These are phyloP conservation scores for Cenchrus americanus DNA, from an alignment of 176 grass and related monocot species.

Conservation along the genomic window DNA sequence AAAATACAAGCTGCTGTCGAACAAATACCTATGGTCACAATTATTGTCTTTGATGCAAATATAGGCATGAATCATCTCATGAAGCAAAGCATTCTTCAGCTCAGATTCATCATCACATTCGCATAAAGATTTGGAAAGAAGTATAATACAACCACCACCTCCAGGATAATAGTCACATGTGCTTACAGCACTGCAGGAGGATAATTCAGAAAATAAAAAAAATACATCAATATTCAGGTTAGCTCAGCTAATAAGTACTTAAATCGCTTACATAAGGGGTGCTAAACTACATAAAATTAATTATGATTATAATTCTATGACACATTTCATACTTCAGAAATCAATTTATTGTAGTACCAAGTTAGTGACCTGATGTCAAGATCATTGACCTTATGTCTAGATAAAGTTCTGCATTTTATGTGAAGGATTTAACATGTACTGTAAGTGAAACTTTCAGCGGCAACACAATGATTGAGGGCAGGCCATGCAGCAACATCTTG, in stretches of 20 bases:
- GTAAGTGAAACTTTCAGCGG: constrained; percentile 1
- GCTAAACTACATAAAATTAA: constrained; percentile 9
- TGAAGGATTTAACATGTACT: background rate
- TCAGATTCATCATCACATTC: constrained; percentile 15
- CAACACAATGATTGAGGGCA: background rate
- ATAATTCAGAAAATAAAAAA: constrained; percentile 18
- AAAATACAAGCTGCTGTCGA: background rate
- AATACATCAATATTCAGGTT: constrained; percentile 20
- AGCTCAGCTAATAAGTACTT: background rate
- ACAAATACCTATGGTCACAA: constrained; percentile 52
- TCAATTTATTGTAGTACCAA: background rate
- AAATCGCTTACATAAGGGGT: constrained; percentile 13
- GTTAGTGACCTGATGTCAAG: background rate
- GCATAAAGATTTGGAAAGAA: constrained; percentile 59
- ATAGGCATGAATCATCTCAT: constrained; percentile 88
- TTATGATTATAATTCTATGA: background rate
- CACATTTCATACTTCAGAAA: constrained; percentile 18
- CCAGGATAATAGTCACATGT: constrained; percentile 65
- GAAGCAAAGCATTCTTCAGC: constrained; percentile 75
- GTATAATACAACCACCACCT: constrained; percentile 70
- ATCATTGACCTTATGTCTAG: background rate
- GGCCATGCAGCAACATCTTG: background rate
- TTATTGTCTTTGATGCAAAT: constrained; percentile 63
- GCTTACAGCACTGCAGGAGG: constrained; percentile 51
- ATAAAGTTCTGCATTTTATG: constrained; percentile 3